Evolutionary conservation across 805 yeast species (phyloP), one percentile per base, ranked within the genome.

Genomic region (Ogataea siamensis): DNA sequence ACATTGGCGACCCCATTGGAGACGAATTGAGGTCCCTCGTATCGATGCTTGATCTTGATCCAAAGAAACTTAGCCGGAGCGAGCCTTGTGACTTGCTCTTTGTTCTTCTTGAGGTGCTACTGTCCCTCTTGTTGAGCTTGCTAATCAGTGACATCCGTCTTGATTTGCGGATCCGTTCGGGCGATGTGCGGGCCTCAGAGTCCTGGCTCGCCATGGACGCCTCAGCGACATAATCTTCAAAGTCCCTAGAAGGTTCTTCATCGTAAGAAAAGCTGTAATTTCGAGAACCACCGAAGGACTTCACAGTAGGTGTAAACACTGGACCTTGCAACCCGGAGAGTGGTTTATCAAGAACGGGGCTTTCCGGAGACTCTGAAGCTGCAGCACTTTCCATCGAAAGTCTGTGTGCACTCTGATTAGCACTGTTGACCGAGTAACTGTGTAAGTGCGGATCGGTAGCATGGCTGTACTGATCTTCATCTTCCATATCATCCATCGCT

Each of bases 251-350:
- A 13, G 46, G 50, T 24, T 46, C 50, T 16, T 44, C 50, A 12
- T 28, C 17, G 49, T 40, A 39, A 62, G 66, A 2, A 71, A 63
- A n/a, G 28, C 34, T 14, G 25, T 16, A 24, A 17, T 15, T 29
- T 31, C 44, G 45, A 1, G 63, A 53, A 5, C 54, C 45, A 3
- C 55, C 49, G 13, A 27, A 17, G 11, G 27, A 14, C 32, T 53
- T 58, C 28, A 59, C 36, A 1, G 54, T 23, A 4, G 57, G 46
- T 27, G 71, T 71, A 45, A 78, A 73, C 2, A 76, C 64, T 2
- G 87, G 82, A 0, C 79, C 84, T 37, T 64, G 70, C 38, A 81
- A 56, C 0, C 88, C 88, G 44, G 72, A 72, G 8, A 70, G 60
- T 14, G 76, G 51, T 29, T 47, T 42, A 11, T 34, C 32, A n/a